phyloP scores from a whole-genome alignment of 2,329 filamentous ascomycete genomes.

The Davidsoniella eucalypti region DNA sequence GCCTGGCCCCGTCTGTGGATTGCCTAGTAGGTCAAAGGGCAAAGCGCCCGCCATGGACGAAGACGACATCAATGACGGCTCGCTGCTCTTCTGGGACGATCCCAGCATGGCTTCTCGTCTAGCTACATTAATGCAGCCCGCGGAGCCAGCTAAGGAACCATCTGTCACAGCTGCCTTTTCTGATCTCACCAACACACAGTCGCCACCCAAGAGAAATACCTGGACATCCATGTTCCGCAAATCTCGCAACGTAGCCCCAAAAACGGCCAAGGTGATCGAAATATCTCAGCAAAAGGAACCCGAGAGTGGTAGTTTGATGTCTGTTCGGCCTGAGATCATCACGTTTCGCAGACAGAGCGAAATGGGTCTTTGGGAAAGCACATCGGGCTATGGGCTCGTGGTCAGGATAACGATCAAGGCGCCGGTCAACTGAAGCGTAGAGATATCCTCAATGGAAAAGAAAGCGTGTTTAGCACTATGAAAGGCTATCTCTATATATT shows the following conservation, averaged over 20 bases:
- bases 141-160: no score
- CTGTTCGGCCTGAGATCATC: slow-evolving; percentile 28
- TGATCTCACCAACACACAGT: no score
- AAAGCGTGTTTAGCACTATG: no score
- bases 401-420: slow-evolving; percentile 20
- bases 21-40: not conserved
- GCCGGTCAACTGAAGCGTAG: no score
- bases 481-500: not conserved
- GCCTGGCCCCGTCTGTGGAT: no score
- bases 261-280: no score
- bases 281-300: not conserved
- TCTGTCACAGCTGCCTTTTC: no score
- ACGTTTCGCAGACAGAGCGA: slow-evolving; percentile 35
- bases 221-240: no score
- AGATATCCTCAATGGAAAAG: no score
- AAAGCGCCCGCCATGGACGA: not conserved
- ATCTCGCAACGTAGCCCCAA: no score
- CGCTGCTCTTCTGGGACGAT: slow-evolving; percentile 28
- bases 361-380: slow-evolving; percentile 35
- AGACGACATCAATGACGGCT: not conserved
- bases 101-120: slow-evolving; percentile 29
- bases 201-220: no score
- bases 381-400: slow-evolving; percentile 33
- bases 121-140: slow-evolving; percentile 27
- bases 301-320: slow-evolving; percentile 19